Percentiles rank a stretch among this genome's conserved stretches.
These are phyloP conservation scores for Epichloe scottii DNA, from an alignment of 2,329 filamentous ascomycete genomes.

Conservation along the genomic window DNA sequence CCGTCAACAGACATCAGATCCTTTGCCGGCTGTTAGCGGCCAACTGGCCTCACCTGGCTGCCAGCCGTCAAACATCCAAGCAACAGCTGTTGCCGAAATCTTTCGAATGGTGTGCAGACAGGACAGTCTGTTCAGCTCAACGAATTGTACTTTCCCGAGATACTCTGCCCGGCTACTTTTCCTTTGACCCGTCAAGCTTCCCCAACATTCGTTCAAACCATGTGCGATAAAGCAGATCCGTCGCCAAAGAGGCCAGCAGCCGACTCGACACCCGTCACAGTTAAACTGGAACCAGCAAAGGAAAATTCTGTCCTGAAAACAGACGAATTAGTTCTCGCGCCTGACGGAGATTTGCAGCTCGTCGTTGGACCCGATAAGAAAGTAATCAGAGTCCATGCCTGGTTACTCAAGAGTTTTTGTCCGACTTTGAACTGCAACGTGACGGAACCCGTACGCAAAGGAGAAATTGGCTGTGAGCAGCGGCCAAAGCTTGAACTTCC, in stretches of 20 bases:
- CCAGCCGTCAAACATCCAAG: neutral
- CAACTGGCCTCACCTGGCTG: neutral
- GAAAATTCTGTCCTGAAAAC: neutral
- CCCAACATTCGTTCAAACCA: neutral
- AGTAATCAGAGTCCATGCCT: neutral
- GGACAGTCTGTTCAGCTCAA: no score
- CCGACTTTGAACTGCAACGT: neutral
- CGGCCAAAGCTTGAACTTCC: neutral
- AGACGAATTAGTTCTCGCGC: neutral
- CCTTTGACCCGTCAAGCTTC: neutral
- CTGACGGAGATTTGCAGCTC: neutral
- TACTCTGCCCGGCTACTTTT: neutral
- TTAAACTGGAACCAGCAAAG: neutral
- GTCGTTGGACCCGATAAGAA: neutral
- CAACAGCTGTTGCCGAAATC: neutral
- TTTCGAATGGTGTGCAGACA: no score
- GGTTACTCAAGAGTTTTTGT: neutral
- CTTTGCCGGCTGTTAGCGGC: neutral
- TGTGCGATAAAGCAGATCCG: neutral
- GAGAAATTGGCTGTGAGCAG: neutral
- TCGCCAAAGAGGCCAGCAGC: neutral
- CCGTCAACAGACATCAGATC: no score
- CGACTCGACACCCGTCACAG: neutral
- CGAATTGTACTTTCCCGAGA: no score
- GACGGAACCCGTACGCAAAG: neutral